phyloP scores from a whole-genome alignment of 345 rosid genomes.

The Linum trigynum region DNA sequence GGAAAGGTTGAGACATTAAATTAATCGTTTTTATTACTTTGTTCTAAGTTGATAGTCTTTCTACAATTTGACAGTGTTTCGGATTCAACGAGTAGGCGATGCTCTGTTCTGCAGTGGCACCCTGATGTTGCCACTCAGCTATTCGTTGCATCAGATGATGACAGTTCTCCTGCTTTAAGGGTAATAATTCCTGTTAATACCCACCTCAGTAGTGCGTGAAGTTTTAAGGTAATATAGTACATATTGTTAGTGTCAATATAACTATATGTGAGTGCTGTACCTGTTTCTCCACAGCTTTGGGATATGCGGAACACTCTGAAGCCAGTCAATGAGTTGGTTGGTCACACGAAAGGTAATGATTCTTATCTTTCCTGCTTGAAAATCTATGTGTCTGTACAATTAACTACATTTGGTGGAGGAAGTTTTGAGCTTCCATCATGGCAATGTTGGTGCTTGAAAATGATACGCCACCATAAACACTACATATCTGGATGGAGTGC shows the following conservation, averaged over 20 bases:
- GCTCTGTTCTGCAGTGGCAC: slow-evolving; percentile 99
- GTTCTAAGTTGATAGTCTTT: slow-evolving; percentile 12
- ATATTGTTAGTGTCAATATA: neutral
- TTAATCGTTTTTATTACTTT: neutral
- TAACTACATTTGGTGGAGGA: neutral
- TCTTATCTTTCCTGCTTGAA: no score
- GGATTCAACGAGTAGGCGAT: slow-evolving; percentile 86
- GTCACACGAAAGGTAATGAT: slow-evolving; percentile 73
- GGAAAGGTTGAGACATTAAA: neutral
- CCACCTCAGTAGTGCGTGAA: neutral
- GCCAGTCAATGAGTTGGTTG: slow-evolving; percentile 82
- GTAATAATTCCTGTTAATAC: slow-evolving; percentile 29
- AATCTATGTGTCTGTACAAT: no score
- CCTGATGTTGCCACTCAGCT: slow-evolving; percentile 98
- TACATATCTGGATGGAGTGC: neutral
- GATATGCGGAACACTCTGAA: slow-evolving; percentile 91
- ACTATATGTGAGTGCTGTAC: neutral
- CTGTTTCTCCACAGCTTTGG: slow-evolving; percentile 69
- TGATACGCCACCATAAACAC: neutral
- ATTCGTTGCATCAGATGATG: slow-evolving; percentile 96
- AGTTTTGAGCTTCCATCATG: neutral
- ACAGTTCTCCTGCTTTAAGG: slow-evolving; percentile 67
- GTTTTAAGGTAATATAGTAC: neutral
- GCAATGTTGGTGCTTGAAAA: neutral
- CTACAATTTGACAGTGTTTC: slow-evolving; percentile 53